phyloP scores from a whole-genome alignment of 192 early-diverging fungal genomes.

The Helicostylum pulchrum region DNA sequence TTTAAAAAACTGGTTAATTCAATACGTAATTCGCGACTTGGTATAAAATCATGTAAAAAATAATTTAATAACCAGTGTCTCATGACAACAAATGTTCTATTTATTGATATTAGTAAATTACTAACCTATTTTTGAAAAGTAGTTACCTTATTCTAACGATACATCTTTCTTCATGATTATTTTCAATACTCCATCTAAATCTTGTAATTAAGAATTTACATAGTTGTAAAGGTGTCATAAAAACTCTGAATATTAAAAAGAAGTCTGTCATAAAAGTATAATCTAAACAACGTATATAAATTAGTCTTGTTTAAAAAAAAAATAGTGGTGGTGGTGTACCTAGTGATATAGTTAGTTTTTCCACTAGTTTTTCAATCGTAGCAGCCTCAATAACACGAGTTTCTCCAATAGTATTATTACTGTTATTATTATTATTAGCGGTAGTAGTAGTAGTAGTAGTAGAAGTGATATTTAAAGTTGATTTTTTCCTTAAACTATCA shows the following conservation, averaged over 20 bases:
- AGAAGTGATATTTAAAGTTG: not conserved
- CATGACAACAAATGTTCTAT: conserved; percentile 53
- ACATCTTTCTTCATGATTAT: conserved; percentile 45
- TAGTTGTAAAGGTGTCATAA: conserved; percentile 50
- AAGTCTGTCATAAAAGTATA: conserved; percentile 62
- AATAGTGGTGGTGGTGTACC: conserved; percentile 33
- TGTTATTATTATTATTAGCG: not conserved
- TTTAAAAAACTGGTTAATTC: conserved; percentile 41
- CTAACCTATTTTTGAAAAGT: too few species aligned
- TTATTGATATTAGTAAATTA: too few species aligned
- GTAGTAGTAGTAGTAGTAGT: not conserved
- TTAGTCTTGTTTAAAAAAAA: not conserved
- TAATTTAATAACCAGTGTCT: conserved; percentile 63
- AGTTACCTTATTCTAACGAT: conserved; percentile 53
- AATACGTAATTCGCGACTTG: conserved; percentile 33
- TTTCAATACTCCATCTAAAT: conserved; percentile 50
- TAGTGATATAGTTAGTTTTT: conserved; percentile 51
- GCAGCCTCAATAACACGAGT: conserved; percentile 41
- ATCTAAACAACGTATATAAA: conserved; percentile 30
- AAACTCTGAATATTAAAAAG: conserved; percentile 58
- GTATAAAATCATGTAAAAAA: conserved; percentile 56
- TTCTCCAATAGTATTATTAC: not conserved
- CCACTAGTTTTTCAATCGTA: conserved; percentile 53
- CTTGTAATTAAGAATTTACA: conserved; percentile 52
- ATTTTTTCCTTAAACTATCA: not conserved